phyloP scores from a whole-genome alignment of 2,329 filamentous ascomycete species.

The Fusarium burgessii region DNA sequence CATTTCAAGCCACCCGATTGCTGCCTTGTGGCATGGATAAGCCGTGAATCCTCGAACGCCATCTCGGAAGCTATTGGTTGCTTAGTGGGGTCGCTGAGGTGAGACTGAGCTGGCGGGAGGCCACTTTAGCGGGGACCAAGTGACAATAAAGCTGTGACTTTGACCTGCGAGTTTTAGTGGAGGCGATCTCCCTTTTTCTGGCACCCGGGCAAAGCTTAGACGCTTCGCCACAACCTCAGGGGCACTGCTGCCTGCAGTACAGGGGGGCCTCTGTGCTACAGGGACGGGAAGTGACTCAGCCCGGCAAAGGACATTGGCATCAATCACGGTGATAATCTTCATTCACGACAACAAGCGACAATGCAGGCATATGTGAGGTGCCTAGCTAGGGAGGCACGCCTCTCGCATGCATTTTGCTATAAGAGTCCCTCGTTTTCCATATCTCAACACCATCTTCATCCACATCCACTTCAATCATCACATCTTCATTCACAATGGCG shows the following conservation, averaged over 20 bases:
- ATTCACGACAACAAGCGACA: too few species aligned
- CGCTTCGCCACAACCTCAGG: slow-evolving; percentile 15
- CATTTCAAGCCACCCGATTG: neutral
- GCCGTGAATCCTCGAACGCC: neutral
- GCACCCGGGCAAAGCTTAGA: neutral
- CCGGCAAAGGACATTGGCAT: neutral
- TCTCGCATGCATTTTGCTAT: neutral
- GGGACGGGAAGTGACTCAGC: slow-evolving; percentile 26
- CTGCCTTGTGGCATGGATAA: slow-evolving; percentile 11
- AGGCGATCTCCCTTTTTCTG: neutral
- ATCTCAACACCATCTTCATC: neutral
- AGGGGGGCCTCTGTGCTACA: neutral
- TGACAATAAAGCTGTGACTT: neutral
- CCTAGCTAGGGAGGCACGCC: neutral
- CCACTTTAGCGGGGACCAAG: neutral
- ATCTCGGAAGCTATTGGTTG: neutral
- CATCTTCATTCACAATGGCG: slow-evolving; percentile 26
- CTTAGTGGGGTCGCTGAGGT: slow-evolving; percentile 15
- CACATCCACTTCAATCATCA: neutral
- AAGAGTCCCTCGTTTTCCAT: neutral
- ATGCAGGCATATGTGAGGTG: neutral
- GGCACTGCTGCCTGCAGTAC: slow-evolving; percentile 22
- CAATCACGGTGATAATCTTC: neutral
- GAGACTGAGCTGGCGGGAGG: slow-evolving; percentile 25
- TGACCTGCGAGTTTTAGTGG: fast-evolving